These are phyloP conservation scores for Cytospora leucostoma DNA, from an alignment of 2,329 filamentous ascomycete species.

Conservation along the genomic window DNA sequence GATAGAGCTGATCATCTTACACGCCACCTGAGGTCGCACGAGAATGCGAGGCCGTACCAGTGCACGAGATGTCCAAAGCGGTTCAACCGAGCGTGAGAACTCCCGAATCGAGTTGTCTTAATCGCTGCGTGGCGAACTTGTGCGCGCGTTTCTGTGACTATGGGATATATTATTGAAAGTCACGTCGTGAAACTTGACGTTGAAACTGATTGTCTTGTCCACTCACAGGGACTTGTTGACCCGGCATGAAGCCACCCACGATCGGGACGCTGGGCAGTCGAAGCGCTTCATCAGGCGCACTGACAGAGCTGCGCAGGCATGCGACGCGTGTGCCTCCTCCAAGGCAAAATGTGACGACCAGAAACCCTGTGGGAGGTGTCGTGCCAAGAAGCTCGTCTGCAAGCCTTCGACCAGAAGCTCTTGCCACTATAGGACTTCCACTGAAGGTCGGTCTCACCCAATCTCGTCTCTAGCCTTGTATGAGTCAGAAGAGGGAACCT, in stretches of 20 bases:
- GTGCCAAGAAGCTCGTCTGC: constrained; percentile 32
- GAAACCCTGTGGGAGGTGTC: constrained; percentile 35
- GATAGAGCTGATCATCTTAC: constrained; percentile 37
- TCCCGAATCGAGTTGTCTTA: not conserved
- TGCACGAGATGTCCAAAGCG: constrained; percentile 36
- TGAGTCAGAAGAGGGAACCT: not conserved
- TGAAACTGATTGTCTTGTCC: not conserved
- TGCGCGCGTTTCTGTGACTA: not conserved
- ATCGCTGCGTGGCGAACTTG: too few species aligned
- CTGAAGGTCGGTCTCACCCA: constrained; percentile 25
- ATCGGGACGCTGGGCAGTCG: constrained; percentile 33
- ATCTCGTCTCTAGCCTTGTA: too few species aligned
- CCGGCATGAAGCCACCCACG: constrained; percentile 36
- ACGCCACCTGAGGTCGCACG: constrained; percentile 35
- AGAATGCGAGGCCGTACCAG: constrained; percentile 35
- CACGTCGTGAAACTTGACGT: not conserved
- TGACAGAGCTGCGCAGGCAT: constrained; percentile 35
- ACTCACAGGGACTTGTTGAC: constrained; percentile 34
- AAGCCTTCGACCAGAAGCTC: constrained; percentile 30
- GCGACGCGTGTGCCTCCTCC: constrained; percentile 33
- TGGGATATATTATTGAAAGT: not conserved
- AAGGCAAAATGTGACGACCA: constrained; percentile 37
- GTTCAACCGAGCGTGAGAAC: constrained; percentile 36
- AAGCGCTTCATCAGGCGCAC: constrained; percentile 33
- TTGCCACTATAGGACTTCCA: constrained; percentile 28